Base-by-base conservation (phyloP, 1,284 basidiomycete species). In the Singerocomus inundabilis region DNA sequence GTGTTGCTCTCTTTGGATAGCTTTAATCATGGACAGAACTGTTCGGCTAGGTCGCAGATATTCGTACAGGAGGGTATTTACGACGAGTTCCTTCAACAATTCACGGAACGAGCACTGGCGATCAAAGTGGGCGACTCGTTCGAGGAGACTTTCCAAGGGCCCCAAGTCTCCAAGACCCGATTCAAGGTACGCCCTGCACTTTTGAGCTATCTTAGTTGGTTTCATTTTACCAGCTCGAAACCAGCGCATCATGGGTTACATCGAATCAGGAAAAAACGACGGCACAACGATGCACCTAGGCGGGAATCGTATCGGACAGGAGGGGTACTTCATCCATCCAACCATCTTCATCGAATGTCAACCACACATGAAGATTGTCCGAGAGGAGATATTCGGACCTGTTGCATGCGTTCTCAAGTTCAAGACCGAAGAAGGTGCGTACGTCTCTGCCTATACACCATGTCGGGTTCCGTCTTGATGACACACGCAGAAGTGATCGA, bases 371-470 rank as follows among this genome's bases (percentile, higher is more conserved):
- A 78, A 75, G 70, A 88, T 90, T 66, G 79, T 81, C 56, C 72
- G 73, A 57, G 88, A 90, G 70, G 88, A 89, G 70, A 85, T 87
- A 69, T 85, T 87, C 63, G 86, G 84, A 28, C 61, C 58, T 7
- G 73, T 77, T 63, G 60, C 56, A 2, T 61, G 45, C 31, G 35
- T 61, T 12, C 32, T 59, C 36, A 59, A 58, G 40, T 59, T 59
- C 35, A 43, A 40, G 32, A 56, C 48, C 3, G 60, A 59, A 32
- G 58, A 59, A 8, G 60, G 57, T 57, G 13, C n/a, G 18, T 26
- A 16, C 12, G 28, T 7, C 10, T 16, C 12, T 5, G 18, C 16
- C 29, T 1, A 6, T 16, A 12, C 26, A n/a, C n/a, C 15, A 18
- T 21, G 16, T 7, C 10, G 34, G n/a, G n/a, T n/a, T n/a, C n/a